Evolutionary conservation across 1,284 basidiomycete genomes (phyloP).

Genomic region (Heterobasidion occidentale): DNA sequence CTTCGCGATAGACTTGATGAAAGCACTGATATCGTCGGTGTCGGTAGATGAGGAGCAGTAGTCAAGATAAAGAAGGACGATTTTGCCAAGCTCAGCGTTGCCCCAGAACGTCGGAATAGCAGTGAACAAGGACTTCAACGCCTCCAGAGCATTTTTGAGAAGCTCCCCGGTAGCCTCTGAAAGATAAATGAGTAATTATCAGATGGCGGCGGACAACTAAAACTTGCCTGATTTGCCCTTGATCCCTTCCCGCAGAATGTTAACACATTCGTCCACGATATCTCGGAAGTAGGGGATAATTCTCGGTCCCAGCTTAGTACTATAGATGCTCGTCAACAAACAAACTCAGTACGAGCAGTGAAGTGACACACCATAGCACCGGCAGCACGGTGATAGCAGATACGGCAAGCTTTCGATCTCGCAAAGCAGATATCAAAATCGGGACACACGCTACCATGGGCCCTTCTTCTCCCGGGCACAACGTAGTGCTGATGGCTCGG

Average conservation of each 20-base stretch:
- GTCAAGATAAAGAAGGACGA: constrained; percentile 52
- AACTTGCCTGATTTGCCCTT: constrained; percentile 23
- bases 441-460: constrained; percentile 54
- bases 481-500: constrained; percentile 46
- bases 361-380: constrained; percentile 46
- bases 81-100: constrained; percentile 42
- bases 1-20: constrained; percentile 59
- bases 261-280: constrained; percentile 55
- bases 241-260: constrained; percentile 36
- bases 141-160: constrained; percentile 33
- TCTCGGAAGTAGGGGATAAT: constrained; percentile 77
- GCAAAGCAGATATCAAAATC: constrained; percentile 41
- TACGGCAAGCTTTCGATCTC: constrained; percentile 26
- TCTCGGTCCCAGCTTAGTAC: constrained; percentile 75
- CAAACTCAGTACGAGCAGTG: background rate
- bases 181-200: background rate
- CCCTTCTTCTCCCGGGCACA: constrained; percentile 59
- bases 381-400: constrained; percentile 48
- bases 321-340: constrained; percentile 21
- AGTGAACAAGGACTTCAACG: constrained; percentile 47
- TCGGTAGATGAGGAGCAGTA: constrained; percentile 22
- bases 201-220: background rate
- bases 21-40: constrained; percentile 19
- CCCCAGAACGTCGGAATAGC: constrained; percentile 72
- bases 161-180: constrained; percentile 14